These are phyloP conservation scores for Oropetium thomaeum DNA, from an alignment of 176 grass and related monocot species.

Conservation along the genomic window DNA sequence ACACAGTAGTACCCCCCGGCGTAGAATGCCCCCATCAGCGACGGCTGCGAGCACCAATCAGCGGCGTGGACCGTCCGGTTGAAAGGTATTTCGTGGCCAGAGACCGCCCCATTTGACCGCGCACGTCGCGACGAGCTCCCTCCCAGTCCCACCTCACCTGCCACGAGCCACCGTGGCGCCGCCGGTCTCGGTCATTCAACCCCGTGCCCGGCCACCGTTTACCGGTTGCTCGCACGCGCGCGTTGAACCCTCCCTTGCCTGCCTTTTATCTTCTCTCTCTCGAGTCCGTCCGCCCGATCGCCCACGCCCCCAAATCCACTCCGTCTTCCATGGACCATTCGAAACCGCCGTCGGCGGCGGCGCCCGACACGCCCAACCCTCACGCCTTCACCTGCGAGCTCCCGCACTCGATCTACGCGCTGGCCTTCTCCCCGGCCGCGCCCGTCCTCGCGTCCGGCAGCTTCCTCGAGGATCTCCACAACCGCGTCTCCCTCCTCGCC, in stretches of 20 bases:
- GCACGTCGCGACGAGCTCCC: neutral
- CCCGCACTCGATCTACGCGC: constrained; percentile 84
- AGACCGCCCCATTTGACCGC: too few relatives aligned
- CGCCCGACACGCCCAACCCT: constrained; percentile 41
- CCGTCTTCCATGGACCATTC: constrained; percentile 36
- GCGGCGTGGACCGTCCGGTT: neutral
- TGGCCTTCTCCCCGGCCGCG: constrained; percentile 65
- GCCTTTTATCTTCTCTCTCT: neutral
- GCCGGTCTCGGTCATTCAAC: constrained; percentile 11
- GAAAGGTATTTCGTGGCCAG: neutral
- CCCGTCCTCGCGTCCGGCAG: constrained; percentile 74
- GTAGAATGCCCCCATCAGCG: neutral
- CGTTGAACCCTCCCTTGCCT: neutral
- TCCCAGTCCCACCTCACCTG: too few relatives aligned
- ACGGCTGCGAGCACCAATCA: neutral
- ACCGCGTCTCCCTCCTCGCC: constrained; percentile 75
- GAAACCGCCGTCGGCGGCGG: constrained; percentile 32
- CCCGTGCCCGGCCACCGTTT: constrained; percentile 12
- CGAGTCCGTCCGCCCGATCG: neutral
- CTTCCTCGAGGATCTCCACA: constrained; percentile 78
- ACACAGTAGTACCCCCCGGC: too few relatives aligned
- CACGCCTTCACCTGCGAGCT: constrained; percentile 84
- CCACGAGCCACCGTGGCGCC: neutral
- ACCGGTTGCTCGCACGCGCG: constrained; percentile 6
- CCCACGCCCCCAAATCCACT: constrained; percentile 32